Conservation (phyloP, 2,329 filamentous ascomycete genomes). For the Furcasterigmium sp. region DNA sequence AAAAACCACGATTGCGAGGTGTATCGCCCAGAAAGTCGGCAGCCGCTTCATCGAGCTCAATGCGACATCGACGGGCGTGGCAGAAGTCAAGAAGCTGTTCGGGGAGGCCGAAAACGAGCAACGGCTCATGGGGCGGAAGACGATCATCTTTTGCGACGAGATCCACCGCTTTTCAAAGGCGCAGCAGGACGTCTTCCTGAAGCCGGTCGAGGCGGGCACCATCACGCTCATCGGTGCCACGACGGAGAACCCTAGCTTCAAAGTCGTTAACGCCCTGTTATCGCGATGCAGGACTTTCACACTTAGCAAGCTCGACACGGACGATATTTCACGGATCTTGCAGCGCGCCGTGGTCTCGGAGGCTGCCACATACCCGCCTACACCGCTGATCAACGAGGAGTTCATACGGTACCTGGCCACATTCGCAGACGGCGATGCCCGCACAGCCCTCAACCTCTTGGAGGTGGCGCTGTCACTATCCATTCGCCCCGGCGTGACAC, state of each 20-base stretch:
- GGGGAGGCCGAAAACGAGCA: constrained; percentile 77
- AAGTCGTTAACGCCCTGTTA: constrained; percentile 80
- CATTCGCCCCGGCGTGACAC: constrained; percentile 57
- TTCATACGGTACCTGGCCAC: constrained; percentile 76
- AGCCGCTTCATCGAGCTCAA: constrained; percentile 94
- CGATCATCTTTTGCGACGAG: constrained; percentile 97
- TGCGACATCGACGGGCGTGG: constrained; percentile 81
- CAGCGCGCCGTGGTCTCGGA: constrained; percentile 67
- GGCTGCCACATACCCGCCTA: constrained; percentile 30
- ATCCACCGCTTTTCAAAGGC: constrained; percentile 88
- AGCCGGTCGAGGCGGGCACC: constrained; percentile 83
- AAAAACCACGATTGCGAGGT: constrained; percentile 87
- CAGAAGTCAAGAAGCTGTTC: constrained; percentile 90
- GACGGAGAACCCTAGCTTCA: constrained; percentile 95
- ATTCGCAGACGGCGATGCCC: constrained; percentile 88
- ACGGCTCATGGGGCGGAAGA: constrained; percentile 76
- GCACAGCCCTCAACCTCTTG: constrained; percentile 86
- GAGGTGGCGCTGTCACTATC: constrained; percentile 82
- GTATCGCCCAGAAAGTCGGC: constrained; percentile 77
- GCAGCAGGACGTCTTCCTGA: constrained; percentile 92
- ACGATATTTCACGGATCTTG: constrained; percentile 70
- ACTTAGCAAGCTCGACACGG: constrained; percentile 65
- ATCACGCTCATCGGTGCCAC: constrained; percentile 93
- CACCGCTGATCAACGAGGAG: constrained; percentile 66
- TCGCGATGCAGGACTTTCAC: constrained; percentile 91